A percentile compares a stretch with the other conserved stretches of the same genome.
phyloP scores from a whole-genome alignment of 768 basidiomycete species.

The Lentinula sp. region DNA sequence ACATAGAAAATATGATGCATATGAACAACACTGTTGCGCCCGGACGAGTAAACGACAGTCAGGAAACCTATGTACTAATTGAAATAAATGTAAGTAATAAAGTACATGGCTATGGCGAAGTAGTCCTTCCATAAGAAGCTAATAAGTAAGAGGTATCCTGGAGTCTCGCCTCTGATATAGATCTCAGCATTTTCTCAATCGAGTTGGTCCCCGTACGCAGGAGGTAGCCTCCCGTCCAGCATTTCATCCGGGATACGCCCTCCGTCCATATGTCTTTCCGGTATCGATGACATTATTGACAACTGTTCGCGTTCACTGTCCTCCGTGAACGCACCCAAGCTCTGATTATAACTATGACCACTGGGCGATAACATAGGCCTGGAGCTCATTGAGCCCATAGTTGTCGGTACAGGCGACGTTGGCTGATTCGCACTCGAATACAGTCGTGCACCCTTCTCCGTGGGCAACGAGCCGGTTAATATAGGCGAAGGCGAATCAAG shows the following conservation, averaged over 20 bases:
- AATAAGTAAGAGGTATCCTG: neutral
- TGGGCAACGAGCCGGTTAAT: neutral
- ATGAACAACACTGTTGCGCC: neutral
- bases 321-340: neutral
- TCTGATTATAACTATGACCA: neutral
- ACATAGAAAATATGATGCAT: no score
- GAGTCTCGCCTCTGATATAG: neutral
- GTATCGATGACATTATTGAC: conserved; percentile 8
- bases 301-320: conserved; percentile 10
- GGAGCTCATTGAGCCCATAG: neutral
- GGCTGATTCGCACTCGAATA: neutral
- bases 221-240: conserved; percentile 15
- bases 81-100: neutral
- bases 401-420: neutral
- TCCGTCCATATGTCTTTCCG: conserved; percentile 14
- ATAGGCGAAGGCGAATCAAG: neutral
- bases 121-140: neutral
- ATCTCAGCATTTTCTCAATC: neutral
- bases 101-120: neutral
- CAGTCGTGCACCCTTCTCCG: neutral
- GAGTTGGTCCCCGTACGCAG: conserved; percentile 17
- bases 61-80: neutral
- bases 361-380: neutral
- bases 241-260: conserved; percentile 11
- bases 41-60: neutral